Evolutionary conservation across 495 filamentous ascomycete genomes (phyloP), one percentile per base, ranked within the genome.

Genomic region (Xylaria acuta): DNA sequence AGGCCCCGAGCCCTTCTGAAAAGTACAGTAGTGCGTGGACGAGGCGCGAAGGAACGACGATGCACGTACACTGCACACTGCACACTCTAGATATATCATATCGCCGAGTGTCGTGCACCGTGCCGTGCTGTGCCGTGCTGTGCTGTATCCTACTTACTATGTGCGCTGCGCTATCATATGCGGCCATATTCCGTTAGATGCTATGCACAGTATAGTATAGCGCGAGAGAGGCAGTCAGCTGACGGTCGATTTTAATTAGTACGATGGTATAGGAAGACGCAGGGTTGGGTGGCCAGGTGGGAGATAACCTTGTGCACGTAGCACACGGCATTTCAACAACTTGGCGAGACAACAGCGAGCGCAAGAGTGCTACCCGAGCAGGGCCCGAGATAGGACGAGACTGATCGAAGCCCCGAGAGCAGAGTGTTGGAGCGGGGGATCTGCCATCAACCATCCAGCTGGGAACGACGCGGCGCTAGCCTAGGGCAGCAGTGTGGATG

Each of bases 371-470:
- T 43, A 49, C 45, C 45, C 45, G 45, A 47, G 38, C 38, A 40
- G 38, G 3, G 54, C 43, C 30, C 20, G 47, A 68, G 51, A 58
- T 68, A 36, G 38, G 66, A 68, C 25, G 49, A 68, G 4, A 27
- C 27, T 30, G 47, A 54, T 56, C 32, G 30, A 54, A 51, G 63
- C 43, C 43, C 40, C 64, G 64, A 67, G 47, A 51, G 5, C 72
- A 75, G 72, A 71, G 38, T 41, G 40, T 6, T 38, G 56, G 70
- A 70, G 73, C 67, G 47, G 74, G 67, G 75, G 73, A 79, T 75
- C 75, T 77, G 67, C 69, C 68, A 70, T 78, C 67, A 77, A 79
- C 77, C 77, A 75, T 67, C 77, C 75, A 71, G 75, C 77, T 75
- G 77, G 77, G 73, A 79, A 76, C 76, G 69, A 72, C 59, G 27